Conservation (phyloP, 805 yeast species). For the Saccharomycopsis lassenensis region DNA sequence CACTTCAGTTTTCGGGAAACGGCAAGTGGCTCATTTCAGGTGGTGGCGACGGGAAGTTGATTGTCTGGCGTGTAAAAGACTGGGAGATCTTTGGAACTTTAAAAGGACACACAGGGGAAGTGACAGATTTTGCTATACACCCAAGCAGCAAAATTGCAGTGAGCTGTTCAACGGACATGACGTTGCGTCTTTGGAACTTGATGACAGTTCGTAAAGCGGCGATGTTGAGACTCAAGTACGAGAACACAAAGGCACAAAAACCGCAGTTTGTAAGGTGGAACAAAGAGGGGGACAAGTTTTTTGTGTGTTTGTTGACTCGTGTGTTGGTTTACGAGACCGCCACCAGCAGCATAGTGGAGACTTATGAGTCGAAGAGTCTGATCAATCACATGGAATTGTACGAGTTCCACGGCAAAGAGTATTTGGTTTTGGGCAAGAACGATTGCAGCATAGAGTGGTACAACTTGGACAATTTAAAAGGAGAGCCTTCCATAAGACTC, state of each 20-base stretch:
- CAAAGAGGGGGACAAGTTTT: constrained; percentile 53
- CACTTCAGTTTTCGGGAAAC: constrained; percentile 58
- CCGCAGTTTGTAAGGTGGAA: constrained; percentile 64
- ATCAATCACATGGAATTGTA: constrained; percentile 59
- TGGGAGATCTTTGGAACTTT: constrained; percentile 88
- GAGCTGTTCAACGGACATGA: constrained; percentile 76
- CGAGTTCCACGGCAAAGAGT: constrained; percentile 37
- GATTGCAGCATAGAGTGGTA: constrained; percentile 62
- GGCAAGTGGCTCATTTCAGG: constrained; percentile 86
- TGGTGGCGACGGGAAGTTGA: constrained; percentile 80
- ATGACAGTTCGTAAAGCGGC: constrained; percentile 97
- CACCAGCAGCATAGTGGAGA: constrained; percentile 46
- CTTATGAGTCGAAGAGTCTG: constrained; percentile 39
- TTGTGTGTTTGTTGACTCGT: constrained; percentile 62
- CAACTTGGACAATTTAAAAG: constrained; percentile 24
- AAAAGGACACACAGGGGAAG: constrained; percentile 79
- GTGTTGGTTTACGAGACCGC: constrained; percentile 55
- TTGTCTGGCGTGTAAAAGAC: constrained; percentile 92
- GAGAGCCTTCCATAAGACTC: constrained; percentile 44
- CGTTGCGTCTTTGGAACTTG: constrained; percentile 85
- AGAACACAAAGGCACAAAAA: constrained; percentile 47
- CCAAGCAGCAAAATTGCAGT: constrained; percentile 85
- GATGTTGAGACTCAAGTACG: constrained; percentile 50
- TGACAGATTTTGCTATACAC: constrained; percentile 81
- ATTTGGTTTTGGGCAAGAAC: constrained; percentile 54